Evolutionary conservation across 129 eudicot species (phyloP), one percentile per base, ranked within the genome.

Genomic region (Escallonia rubra): DNA sequence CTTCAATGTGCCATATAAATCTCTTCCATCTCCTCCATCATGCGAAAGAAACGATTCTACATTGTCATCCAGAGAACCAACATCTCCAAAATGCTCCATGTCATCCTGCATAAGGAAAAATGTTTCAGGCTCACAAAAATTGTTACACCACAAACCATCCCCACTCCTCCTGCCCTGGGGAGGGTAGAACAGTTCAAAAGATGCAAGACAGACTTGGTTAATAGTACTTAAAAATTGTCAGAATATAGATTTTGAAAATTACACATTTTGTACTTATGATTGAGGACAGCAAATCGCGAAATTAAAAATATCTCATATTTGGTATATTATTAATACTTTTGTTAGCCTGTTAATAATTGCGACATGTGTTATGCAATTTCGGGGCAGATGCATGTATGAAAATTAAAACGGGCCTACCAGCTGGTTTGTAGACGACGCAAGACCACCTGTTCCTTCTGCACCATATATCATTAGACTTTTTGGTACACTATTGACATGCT

Each of bases 401-500:
- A 46, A 70, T n/a, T 39, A 42, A 60, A 51, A 49, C 44, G 55
- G 60, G 60, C 81, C 56, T 73, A 92, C 98, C 86, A 92, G 80
- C 81, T 88, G 98, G 80, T 89, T 92, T 55, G 98, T 78, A 50
- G 98, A 88, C 40, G 98, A 86, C 64, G 96, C 96, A 71, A 88
- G 73, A 50, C 89, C 97, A 67, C 87, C 87, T 12, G 91, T 69
- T 73, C 83, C 96, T 23, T 88, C 96, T 42, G 82, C 82, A 76
- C 96, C 91, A 78, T 88, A 88, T 89, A 92, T 91, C 81, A 87
- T 88, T 85, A 88, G 77, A 75, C 89, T 80, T 70, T 92, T 92
- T 59, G 87, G 87, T 67, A 82, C 87, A 78, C 69, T 86, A 70
- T 83, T 86, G 54, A 83, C 96, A 80, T 91, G 89, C 71, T 85